These are phyloP conservation scores for Stentor roeselii DNA, from an alignment of 73 alveolate genomes.

Conservation along the genomic window DNA sequence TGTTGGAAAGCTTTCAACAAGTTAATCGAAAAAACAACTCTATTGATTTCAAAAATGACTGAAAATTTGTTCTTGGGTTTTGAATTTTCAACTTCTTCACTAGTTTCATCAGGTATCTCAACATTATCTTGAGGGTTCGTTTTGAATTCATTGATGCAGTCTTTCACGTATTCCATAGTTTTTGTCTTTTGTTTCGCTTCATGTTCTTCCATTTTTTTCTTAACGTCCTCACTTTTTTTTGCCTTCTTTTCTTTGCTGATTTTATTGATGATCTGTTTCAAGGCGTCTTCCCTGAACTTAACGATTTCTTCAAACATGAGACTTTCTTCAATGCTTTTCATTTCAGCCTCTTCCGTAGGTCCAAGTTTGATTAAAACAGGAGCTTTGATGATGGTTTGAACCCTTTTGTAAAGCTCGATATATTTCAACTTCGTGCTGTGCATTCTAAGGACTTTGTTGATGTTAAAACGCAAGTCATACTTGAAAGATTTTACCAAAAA, in stretches of 20 bases:
- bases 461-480: background rate
- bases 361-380: background rate
- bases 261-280: background rate
- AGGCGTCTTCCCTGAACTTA: background rate
- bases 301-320: background rate
- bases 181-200: background rate
- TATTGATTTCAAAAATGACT: no score
- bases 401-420: conserved; percentile 7
- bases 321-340: background rate
- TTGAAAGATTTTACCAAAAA: background rate
- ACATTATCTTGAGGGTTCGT: no score
- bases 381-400: background rate
- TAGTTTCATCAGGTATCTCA: background rate
- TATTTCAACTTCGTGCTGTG: background rate
- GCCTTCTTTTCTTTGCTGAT: background rate
- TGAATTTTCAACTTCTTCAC: background rate
- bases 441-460: background rate
- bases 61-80: no score
- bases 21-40: background rate
- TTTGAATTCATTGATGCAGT: no score
- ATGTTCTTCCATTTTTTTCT: background rate
- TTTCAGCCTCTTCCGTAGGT: background rate
- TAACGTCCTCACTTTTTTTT: background rate
- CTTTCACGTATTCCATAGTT: background rate
- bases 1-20: background rate